A percentile compares a stretch with the other conserved stretches of the same genome.
These are phyloP conservation scores for Conringia planisiliqua DNA, from an alignment of 345 rosid species.

Conservation along the genomic window DNA sequence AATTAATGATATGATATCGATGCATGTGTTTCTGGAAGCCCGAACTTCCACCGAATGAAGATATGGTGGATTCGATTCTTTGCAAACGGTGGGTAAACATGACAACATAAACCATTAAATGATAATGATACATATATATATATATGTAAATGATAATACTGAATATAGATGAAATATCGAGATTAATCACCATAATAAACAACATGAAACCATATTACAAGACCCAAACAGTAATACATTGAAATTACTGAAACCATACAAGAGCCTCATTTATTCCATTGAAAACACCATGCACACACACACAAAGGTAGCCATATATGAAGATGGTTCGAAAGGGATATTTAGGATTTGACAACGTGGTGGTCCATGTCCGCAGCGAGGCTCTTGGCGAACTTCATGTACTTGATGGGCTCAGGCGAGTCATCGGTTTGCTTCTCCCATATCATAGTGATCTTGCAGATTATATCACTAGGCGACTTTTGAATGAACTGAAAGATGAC, in stretches of 20 bases:
- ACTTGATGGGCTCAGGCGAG: slow-evolving; percentile 33
- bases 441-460: slow-evolving; percentile 34
- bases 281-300: not conserved
- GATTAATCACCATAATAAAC: not conserved
- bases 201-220: not conserved
- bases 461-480: slow-evolving; percentile 13
- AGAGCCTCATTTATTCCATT: not conserved
- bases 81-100: not conserved
- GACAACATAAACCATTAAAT: not conserved
- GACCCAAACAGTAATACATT: not conserved
- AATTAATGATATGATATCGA: too few species aligned
- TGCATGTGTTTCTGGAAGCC: too few species aligned
- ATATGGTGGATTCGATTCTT: not conserved
- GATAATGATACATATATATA: not conserved
- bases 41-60: too few species aligned
- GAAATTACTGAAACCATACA: not conserved
- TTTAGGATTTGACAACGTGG: slow-evolving; percentile 28
- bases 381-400: slow-evolving; percentile 32
- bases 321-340: not conserved
- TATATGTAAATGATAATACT: not conserved
- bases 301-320: not conserved
- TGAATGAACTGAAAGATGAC: slow-evolving; percentile 29
- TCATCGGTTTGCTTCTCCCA: slow-evolving; percentile 34
- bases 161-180: not conserved
- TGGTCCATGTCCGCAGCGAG: slow-evolving; percentile 31